Evolutionary conservation across 352 stramenopile genomes (phyloP).

Genomic region (Globisporangium uncinulatum): DNA sequence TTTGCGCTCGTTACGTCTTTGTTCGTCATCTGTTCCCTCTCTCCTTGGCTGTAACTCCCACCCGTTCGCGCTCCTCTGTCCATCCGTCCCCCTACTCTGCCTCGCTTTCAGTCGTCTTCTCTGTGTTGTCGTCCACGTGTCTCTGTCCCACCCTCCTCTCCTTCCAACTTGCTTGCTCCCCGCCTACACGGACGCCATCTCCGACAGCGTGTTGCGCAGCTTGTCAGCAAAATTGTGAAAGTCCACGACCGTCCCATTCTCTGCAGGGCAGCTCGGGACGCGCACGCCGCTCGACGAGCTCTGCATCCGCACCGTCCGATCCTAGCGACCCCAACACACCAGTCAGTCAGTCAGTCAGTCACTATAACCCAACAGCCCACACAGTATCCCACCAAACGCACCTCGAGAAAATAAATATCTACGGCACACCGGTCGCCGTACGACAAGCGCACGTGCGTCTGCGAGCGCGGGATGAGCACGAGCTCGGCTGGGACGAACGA

Average conservation of each 20-base stretch:
- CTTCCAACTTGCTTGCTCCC: no score
- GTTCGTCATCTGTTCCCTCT: no score
- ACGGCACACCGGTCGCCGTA: slow-evolving; percentile 82
- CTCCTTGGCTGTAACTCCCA: no score
- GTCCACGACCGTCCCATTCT: slow-evolving; percentile 67
- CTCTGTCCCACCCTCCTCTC: no score
- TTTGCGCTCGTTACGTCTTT: no score
- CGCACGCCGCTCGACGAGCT: slow-evolving; percentile 70
- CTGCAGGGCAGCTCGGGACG: slow-evolving; percentile 66
- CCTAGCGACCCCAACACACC: slow-evolving; percentile 32
- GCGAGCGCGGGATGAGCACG: slow-evolving; percentile 78
- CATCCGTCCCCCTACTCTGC: no score
- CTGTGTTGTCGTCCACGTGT: no score
- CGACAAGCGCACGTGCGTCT: slow-evolving; percentile 78
- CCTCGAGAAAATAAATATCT: slow-evolving; percentile 91
- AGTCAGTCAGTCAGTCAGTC: no score
- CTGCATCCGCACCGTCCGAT: slow-evolving; percentile 82
- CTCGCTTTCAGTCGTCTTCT: no score
- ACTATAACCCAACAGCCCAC: background rate
- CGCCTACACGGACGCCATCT: slow-evolving; percentile 84
- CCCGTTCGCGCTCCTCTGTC: no score
- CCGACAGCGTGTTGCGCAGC: slow-evolving; percentile 72
- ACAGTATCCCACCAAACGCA: slow-evolving; percentile 18
- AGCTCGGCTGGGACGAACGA: slow-evolving; percentile 80
- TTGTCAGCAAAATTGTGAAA: slow-evolving; percentile 80